Conservation (phyloP, 768 basidiomycete genomes). For the Leucocoprinus leucothites region DNA sequence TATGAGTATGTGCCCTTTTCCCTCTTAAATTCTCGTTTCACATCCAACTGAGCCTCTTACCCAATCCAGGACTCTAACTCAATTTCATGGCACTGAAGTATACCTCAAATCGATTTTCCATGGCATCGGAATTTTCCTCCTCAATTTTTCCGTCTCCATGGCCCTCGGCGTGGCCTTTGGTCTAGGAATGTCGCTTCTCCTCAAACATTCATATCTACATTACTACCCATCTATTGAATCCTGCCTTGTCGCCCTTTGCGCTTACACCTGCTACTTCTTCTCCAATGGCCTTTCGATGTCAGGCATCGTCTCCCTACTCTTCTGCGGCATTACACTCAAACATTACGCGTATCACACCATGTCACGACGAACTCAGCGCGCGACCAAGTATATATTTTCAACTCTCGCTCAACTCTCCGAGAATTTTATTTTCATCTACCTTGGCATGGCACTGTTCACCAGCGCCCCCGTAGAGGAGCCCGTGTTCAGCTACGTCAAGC, state of each 20-base stretch:
- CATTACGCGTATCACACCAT: constrained; percentile 99
- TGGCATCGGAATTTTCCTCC: constrained; percentile 95
- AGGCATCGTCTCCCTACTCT: constrained; percentile 95
- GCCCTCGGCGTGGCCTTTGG: constrained; percentile 91
- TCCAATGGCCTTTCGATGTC: constrained; percentile 94
- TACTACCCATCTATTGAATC: constrained; percentile 93
- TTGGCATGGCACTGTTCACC: constrained; percentile 96
- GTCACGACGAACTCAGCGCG: constrained; percentile 90
- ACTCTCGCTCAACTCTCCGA: constrained; percentile 93
- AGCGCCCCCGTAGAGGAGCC: constrained; percentile 73
- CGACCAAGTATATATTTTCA: constrained; percentile 94
- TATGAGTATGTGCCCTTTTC: constrained; percentile 78
- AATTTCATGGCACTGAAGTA: constrained; percentile 88
- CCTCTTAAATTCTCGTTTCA: background rate
- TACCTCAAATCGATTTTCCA: constrained; percentile 88
- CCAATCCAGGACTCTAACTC: constrained; percentile 72
- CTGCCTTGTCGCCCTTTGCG: constrained; percentile 91
- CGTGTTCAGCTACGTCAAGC: constrained; percentile 87
- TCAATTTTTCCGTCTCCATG: constrained; percentile 95
- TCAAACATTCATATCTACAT: constrained; percentile 90
- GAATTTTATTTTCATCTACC: constrained; percentile 99
- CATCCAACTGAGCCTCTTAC: background rate
- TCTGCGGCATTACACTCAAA: constrained; percentile 98
- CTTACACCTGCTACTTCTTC: constrained; percentile 98
- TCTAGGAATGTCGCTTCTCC: constrained; percentile 82